These are phyloP conservation scores for Lablab purpureus DNA, from an alignment of 306 rosid genomes.

Conservation along the genomic window DNA sequence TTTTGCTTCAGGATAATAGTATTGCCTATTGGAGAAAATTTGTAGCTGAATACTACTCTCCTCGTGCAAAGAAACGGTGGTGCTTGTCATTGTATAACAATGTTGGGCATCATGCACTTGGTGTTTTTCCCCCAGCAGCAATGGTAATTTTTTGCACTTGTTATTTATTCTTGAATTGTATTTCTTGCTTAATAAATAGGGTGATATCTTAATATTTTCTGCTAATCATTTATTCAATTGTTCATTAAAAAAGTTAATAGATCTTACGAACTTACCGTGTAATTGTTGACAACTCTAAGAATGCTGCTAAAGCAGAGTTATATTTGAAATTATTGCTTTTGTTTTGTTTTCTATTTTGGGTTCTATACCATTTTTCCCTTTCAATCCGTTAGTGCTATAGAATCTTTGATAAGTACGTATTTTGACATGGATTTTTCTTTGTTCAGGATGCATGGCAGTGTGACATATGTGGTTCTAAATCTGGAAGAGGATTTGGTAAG, in stretches of 20 bases:
- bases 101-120: conserved; percentile 88
- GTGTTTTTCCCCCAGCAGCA: conserved; percentile 94
- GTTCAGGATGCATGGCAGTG: conserved; percentile 93
- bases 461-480: conserved; percentile 86
- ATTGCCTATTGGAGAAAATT: conserved; percentile 99
- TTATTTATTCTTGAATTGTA: conserved; percentile 9
- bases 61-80: conserved; percentile 96
- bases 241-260: conserved; percentile 11
- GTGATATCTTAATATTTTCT: not conserved
- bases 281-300: not conserved
- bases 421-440: conserved; percentile 37
- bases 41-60: conserved; percentile 94
- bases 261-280: not conserved
- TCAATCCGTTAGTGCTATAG: not conserved
- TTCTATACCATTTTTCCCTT: not conserved
- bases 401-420: not conserved
- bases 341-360: not conserved
- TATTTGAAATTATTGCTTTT: conserved; percentile 6
- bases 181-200: not conserved
- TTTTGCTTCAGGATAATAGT: conserved; percentile 75
- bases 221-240: not conserved
- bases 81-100: conserved; percentile 89
- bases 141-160: conserved; percentile 64
- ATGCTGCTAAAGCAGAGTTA: not conserved
- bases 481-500: conserved; percentile 89